Percentiles rank a stretch among this genome's conserved stretches.
Conservation (phyloP, 2,329 filamentous ascomycete genomes). For the Hypoxylon sp. region DNA sequence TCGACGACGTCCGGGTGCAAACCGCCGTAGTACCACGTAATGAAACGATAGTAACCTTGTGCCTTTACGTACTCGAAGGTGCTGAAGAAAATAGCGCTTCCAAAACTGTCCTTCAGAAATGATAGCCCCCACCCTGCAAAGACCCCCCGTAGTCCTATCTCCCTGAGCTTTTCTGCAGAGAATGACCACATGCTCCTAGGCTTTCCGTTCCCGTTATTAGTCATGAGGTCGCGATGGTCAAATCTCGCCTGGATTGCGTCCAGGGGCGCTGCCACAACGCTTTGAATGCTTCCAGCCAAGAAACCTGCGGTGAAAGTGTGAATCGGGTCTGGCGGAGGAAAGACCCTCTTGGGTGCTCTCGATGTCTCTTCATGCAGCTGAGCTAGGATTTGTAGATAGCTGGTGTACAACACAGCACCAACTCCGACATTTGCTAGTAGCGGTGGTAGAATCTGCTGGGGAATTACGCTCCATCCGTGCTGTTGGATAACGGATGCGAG, state of each 20-base stretch:
- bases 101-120: constrained; percentile 77
- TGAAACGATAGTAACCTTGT: constrained; percentile 79
- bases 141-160: constrained; percentile 79
- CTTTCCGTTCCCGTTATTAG: constrained; percentile 58
- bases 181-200: constrained; percentile 81
- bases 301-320: constrained; percentile 80
- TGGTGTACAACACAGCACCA: constrained; percentile 81
- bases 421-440: constrained; percentile 81
- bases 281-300: constrained; percentile 78
- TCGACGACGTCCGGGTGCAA: constrained; percentile 67
- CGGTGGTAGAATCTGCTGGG: constrained; percentile 82
- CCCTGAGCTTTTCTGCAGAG: constrained; percentile 74
- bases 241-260: constrained; percentile 83
- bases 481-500: constrained; percentile 75
- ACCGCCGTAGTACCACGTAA: constrained; percentile 78
- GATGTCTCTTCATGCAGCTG: constrained; percentile 75
- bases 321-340: constrained; percentile 74
- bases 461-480: constrained; percentile 81
- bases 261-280: constrained; percentile 78
- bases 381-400: constrained; percentile 79
- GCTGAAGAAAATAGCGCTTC: constrained; percentile 80
- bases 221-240: constrained; percentile 68
- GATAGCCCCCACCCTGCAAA: constrained; percentile 81
- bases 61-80: constrained; percentile 83
- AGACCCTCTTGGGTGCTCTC: constrained; percentile 71